Evolutionary conservation across 768 basidiomycete species (phyloP), one percentile per base, ranked within the genome.

Genomic region (Hericium alpestre): DNA sequence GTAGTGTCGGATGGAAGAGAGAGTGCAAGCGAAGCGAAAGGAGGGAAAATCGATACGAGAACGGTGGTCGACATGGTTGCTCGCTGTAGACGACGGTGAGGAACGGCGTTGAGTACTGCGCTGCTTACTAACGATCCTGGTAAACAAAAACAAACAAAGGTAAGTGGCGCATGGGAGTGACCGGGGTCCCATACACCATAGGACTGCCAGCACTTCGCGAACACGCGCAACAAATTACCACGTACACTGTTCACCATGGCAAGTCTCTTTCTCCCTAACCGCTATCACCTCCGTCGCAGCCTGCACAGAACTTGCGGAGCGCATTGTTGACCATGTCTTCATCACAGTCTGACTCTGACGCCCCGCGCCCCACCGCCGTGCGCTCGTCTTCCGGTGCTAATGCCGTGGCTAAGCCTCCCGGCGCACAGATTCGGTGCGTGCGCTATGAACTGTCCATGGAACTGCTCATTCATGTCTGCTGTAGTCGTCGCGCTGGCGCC

Each of bases 341-440:
- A 43, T 11, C 61, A 5, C 58, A 90, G 89, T 91, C 89, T 63
- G 89, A 91, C 75, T 90, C 89, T 65, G 89, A 91, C 59, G 74
- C 82, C 63, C 56, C 72, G 38, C 74, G 70, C 75, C 73, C 63
- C 63, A 74, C 64, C 71, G 73, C 69, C 63, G 59, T 59, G 27
- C 64, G 58, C 56, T 70, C 68, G 60, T 69, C 71, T 51, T 74
- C 74, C 60, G 69, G 70, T 64, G 59, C 76, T 49, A 73, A 73
- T 46, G 76, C 73, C 46, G 80, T 86, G 56, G 83, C 80, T 51
- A 87, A 82, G 72, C 87, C 88, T 7, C 83, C 86, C 59, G 87
- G 86, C 66, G 84, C 86, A 62, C 85, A 87, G 72, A 82, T 91
- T 73, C 83, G 90, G 88, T 92, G 61, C 50, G 80, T 75, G 38